Evolutionary conservation across 306 rosid genomes (phyloP), one percentile per base, ranked within the genome.

Genomic region (Crotalaria pallida): DNA sequence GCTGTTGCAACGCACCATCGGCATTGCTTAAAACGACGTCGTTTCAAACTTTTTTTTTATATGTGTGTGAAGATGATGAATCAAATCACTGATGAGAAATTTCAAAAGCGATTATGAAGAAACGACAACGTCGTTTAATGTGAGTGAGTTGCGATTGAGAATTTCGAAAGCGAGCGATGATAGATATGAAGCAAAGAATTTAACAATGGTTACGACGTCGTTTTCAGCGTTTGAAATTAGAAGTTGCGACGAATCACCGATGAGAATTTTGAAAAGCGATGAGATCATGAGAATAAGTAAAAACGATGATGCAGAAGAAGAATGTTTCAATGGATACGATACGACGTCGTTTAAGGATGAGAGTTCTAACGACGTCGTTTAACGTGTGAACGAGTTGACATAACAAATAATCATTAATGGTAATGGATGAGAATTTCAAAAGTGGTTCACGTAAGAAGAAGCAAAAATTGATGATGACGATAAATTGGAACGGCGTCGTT

Each of bases 1-100:
- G 71, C 75, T 77, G 8, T 56, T 48, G 57, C 69, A 75, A 16
- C 82, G 84, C 57, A 59, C 6, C 52, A 65, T 9, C 64, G 87
- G 79, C 88, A 83, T 78, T 62, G 27, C 13, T 11, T 11, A 58
- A 33, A 29, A 12, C 18, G 71, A 40, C 82, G 82, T 56, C 70
- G 74, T 66, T 47, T 6, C 2, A 15, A n/a, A 10, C 36, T 15
- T 7, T 23, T 26, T n/a, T n/a, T n/a, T n/a, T n/a, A n/a, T n/a
- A n/a, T n/a, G n/a, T n/a, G n/a, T n/a, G n/a, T n/a, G n/a, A n/a
- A n/a, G n/a, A n/a, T n/a, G n/a, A n/a, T n/a, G n/a, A n/a, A n/a
- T n/a, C n/a, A n/a, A n/a, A n/a, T n/a, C n/a, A n/a, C n/a, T n/a
- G n/a, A n/a, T n/a, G n/a, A n/a, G n/a, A n/a, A n/a, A n/a, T n/a